A percentile compares a stretch with the other conserved stretches of the same genome.
Evolutionary conservation across 2,329 filamentous ascomycete genomes (phyloP).

Genomic region (Fusarium armeniacum): DNA sequence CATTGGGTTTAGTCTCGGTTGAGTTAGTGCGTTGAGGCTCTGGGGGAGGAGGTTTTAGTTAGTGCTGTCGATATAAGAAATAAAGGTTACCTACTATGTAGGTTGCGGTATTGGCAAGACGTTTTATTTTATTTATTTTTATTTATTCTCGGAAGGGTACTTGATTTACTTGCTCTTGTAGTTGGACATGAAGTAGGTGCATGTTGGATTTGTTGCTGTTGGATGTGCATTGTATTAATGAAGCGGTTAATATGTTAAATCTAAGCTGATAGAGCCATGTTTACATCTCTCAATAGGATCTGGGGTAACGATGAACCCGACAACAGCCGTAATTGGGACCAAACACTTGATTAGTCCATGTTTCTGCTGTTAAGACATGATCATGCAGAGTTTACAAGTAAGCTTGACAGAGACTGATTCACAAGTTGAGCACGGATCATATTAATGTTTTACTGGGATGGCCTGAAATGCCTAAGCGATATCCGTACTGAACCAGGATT

Average conservation of each 20-base stretch:
- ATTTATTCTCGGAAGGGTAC: neutral
- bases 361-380: neutral
- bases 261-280: neutral
- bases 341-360: neutral
- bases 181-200: no score
- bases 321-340: neutral
- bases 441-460: neutral
- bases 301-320: neutral
- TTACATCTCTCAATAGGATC: neutral
- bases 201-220: neutral
- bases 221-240: neutral
- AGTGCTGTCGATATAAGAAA: constrained; percentile 5
- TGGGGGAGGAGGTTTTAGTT: neutral
- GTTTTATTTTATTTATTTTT: neutral
- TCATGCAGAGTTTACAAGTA: neutral
- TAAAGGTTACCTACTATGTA: neutral
- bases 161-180: no score
- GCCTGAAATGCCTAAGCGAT: neutral
- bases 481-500: neutral
- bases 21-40: constrained; percentile 28
- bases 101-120: constrained; percentile 3
- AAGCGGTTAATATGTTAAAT: neutral
- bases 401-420: neutral
- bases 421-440: neutral
- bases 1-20: constrained; percentile 30